These are phyloP conservation scores for Endocalyx cinctus DNA, from an alignment of 2,329 filamentous ascomycete genomes.

Conservation along the genomic window DNA sequence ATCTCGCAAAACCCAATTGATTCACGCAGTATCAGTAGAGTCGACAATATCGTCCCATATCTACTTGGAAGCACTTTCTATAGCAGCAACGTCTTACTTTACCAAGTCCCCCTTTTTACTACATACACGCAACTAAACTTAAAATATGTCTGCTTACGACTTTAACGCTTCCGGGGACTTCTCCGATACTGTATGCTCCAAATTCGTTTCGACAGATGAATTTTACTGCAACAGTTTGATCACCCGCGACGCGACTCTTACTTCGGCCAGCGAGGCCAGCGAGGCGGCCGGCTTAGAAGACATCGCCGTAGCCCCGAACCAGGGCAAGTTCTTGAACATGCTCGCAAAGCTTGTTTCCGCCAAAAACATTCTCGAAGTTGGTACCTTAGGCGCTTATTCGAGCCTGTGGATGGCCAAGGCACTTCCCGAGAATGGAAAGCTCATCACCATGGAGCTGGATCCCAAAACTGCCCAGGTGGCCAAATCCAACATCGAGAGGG, in stretches of 20 bases:
- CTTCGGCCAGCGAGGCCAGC: neutral
- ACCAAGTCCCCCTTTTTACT: too few relatives aligned
- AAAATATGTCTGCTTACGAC: neutral
- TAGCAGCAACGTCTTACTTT: too few relatives aligned
- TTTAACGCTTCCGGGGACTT: neutral
- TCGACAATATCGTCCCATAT: too few relatives aligned
- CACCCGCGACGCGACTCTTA: neutral
- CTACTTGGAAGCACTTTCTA: too few relatives aligned
- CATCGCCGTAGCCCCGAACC: neutral
- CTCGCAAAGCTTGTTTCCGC: neutral
- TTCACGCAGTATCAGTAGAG: too few relatives aligned
- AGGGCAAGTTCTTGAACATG: neutral
- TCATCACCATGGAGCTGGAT: slow-evolving; percentile 12
- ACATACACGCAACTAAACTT: too few relatives aligned
- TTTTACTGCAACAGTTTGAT: neutral
- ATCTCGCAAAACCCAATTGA: too few relatives aligned
- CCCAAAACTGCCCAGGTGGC: slow-evolving; percentile 7
- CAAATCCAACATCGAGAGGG: slow-evolving; percentile 8
- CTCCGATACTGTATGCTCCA: neutral
- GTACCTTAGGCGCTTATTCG: slow-evolving; percentile 17
- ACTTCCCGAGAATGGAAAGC: slow-evolving; percentile 4
- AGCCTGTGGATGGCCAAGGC: slow-evolving; percentile 10
- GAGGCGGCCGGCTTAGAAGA: neutral
- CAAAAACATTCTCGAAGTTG: slow-evolving; percentile 10
- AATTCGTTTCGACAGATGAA: neutral